phyloP scores from a whole-genome alignment of 2,329 filamentous ascomycete species.

The Fusarium temperatum region DNA sequence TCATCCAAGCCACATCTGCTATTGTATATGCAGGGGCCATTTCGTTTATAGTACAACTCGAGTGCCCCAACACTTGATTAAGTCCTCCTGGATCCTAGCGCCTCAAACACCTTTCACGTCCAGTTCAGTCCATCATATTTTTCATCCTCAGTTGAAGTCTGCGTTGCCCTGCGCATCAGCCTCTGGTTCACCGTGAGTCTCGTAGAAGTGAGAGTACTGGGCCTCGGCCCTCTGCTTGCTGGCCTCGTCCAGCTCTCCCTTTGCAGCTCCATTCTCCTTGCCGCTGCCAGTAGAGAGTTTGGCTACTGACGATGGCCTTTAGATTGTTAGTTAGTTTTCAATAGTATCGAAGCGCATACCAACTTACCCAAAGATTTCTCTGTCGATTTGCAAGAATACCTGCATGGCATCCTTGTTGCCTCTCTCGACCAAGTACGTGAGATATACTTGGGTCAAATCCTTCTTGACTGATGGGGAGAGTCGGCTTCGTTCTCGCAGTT shows the following conservation, averaged over 20 bases:
- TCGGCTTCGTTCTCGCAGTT: constrained; percentile 76
- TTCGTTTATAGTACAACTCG: constrained; percentile 30
- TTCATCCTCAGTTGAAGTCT: constrained; percentile 56
- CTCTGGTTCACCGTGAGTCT: constrained; percentile 59
- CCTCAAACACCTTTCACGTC: constrained; percentile 6
- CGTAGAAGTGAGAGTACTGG: constrained; percentile 61
- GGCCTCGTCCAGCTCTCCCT: constrained; percentile 60
- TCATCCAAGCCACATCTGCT: constrained; percentile 23
- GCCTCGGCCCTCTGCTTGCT: constrained; percentile 62
- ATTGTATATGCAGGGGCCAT: constrained; percentile 7
- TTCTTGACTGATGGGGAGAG: constrained; percentile 74
- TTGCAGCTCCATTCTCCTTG: constrained; percentile 58
- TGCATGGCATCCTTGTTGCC: constrained; percentile 86
- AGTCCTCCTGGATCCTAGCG: constrained; percentile 11
- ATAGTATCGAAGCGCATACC: neutral
- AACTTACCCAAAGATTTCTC: constrained; percentile 83
- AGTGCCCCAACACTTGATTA: constrained; percentile 20
- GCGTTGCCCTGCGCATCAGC: constrained; percentile 59
- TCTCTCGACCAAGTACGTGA: constrained; percentile 83
- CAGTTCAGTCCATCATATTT: neutral
- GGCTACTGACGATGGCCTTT: constrained; percentile 58
- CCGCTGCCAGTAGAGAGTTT: constrained; percentile 50
- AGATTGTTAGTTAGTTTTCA: constrained; percentile 16
- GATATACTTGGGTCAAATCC: constrained; percentile 80
- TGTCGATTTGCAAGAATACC: constrained; percentile 83